These are phyloP conservation scores for Henckelia pumila DNA, from an alignment of 257 asterid genomes.

Conservation along the genomic window DNA sequence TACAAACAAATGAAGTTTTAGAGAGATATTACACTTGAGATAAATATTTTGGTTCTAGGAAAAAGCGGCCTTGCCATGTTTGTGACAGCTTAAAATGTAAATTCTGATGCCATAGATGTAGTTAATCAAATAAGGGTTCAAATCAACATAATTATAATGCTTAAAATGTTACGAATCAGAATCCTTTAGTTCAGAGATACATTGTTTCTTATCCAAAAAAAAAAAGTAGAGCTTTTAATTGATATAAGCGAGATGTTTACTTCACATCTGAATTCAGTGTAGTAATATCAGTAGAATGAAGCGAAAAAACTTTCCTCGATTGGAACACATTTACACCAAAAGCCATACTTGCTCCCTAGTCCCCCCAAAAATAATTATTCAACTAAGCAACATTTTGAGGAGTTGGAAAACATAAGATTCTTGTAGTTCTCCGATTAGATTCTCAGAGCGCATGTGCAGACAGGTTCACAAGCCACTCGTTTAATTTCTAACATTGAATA, in stretches of 20 bases:
- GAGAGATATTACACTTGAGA: not conserved
- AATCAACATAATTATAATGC: not conserved
- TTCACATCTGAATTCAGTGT: not conserved
- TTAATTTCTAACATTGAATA: too few relatives aligned
- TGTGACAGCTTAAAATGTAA: too few relatives aligned
- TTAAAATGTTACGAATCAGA: not conserved
- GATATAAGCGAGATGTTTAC: not conserved
- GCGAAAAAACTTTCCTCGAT: not conserved
- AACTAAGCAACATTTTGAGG: not conserved
- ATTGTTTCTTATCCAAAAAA: too few relatives aligned
- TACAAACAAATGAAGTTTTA: not conserved
- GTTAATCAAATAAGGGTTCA: not conserved
- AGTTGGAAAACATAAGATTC: conserved; percentile 7
- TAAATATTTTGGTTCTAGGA: not conserved
- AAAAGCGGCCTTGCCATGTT: not conserved
- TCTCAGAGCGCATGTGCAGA: not conserved
- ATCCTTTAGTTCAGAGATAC: not conserved
- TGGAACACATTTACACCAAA: not conserved
- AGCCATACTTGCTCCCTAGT: conserved; percentile 1
- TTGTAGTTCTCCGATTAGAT: conserved; percentile 9
- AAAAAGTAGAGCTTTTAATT: not conserved
- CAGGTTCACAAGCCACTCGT: not conserved
- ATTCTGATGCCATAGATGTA: not conserved
- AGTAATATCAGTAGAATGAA: not conserved
- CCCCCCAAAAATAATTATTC: not conserved